Evolutionary conservation across 768 basidiomycete species (phyloP).

Genomic region (Strobilomyces confusus): DNA sequence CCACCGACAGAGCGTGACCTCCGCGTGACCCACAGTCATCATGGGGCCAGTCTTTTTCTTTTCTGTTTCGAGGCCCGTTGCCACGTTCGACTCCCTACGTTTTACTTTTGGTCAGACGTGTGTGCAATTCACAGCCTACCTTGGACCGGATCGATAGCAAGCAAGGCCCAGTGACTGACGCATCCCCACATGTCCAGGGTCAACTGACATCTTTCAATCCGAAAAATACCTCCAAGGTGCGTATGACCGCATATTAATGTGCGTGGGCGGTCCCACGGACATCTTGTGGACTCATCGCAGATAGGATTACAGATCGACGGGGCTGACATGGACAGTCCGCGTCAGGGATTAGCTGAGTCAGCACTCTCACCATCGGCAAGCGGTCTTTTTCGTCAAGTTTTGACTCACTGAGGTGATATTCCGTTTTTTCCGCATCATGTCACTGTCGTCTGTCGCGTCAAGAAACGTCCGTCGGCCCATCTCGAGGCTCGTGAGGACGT

Average conservation of each 20-base stretch:
- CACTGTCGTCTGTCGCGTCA: constrained; percentile 21
- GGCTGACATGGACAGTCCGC: background rate
- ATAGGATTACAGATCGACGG: background rate
- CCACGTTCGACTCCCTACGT: background rate
- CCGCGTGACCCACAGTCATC: no score
- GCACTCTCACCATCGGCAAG: background rate
- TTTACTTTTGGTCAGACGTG: background rate
- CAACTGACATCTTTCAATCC: background rate
- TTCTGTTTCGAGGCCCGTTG: background rate
- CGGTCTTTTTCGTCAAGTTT: background rate
- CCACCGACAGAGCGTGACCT: no score
- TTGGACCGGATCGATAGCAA: background rate
- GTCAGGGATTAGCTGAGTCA: constrained; percentile 10
- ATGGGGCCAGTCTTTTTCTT: background rate
- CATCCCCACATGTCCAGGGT: background rate
- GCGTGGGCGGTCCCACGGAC: background rate
- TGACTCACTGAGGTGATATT: background rate
- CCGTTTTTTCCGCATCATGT: constrained; percentile 11
- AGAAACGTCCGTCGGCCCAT: constrained; percentile 13
- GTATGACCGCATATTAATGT: background rate
- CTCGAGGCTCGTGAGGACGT: constrained; percentile 30
- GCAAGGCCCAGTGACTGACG: no score
- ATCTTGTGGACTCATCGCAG: background rate
- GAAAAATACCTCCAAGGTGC: background rate
- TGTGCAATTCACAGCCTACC: background rate